Base-by-base conservation (phyloP, 148 eudicot genomes). In the Chenopodium quinoa region DNA sequence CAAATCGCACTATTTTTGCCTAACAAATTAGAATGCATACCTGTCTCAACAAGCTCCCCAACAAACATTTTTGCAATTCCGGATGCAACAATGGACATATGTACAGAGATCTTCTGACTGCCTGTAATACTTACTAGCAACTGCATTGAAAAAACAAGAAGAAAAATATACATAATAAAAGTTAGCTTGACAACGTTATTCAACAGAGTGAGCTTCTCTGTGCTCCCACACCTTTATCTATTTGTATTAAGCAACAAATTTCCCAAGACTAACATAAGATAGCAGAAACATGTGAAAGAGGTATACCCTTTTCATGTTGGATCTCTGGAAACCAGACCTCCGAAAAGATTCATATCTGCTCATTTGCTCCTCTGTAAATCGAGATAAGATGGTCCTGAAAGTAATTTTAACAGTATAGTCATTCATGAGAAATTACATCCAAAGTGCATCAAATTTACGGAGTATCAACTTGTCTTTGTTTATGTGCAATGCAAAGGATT, bases 11-110 rank as follows among this genome's bases (percentile, higher is more conserved):
- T 12, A 5, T 22, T 64, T 4, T 11, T 40, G 60, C 2, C 20
- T 20, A 58, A 23, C 13, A 50, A 73, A 78, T 17, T 20, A 72
- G n/a, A 50, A 10, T 10, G 25, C 9, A 60, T 85, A 95, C 99
- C 97, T 86, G 94, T 91, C 89, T 96, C 98, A 75, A 96, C 90
- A 78, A 96, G 92, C 86, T 96, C 99, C 58, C 99, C 98, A 70
- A 93, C 97, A 87, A 92, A 96, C 94, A 96, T 92, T 78, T 96
- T 96, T 85, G 98, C 97, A 73, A 96, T 96, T 78, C 99, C 97
- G 16, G 99, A 93, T 75, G 91, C 97, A 83, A 90, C 99, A 82
- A 96, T 96, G 17, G 97, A 93, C 97, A 92, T 92, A 58, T 94
- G 99, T 60, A 89, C 46, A 63, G 97, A 92, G 46, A 96, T 91